Conservation (phyloP, 208 protist genomes). For the Acanthamoeba lugdunensis region DNA sequence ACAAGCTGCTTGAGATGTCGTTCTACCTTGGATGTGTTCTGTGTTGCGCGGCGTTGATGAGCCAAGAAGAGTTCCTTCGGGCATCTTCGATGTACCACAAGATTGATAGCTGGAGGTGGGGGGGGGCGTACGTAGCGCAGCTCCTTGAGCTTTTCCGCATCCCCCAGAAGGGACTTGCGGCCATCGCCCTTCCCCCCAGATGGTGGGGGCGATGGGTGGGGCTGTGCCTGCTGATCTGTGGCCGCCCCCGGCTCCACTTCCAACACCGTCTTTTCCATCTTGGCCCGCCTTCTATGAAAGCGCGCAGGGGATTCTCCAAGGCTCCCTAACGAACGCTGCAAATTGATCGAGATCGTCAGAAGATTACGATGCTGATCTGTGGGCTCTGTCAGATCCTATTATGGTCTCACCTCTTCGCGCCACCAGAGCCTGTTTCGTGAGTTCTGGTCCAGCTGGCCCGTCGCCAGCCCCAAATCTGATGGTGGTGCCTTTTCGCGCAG, state of each 20-base stretch:
- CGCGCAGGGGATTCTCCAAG: too few species aligned
- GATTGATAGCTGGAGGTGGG: background rate
- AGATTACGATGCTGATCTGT: too few species aligned
- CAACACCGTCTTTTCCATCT: background rate
- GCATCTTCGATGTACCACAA: background rate
- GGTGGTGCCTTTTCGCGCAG: too few species aligned
- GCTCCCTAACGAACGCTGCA: too few species aligned
- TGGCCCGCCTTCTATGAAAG: too few species aligned
- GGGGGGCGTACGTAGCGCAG: slow-evolving; percentile 34
- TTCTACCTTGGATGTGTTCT: slow-evolving; percentile 57
- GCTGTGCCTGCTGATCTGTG: background rate
- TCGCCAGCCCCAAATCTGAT: too few species aligned
- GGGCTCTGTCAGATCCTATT: too few species aligned
- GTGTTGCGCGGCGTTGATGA: background rate
- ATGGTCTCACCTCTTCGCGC: too few species aligned
- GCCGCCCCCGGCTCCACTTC: too few species aligned
- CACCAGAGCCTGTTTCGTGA: too few species aligned
- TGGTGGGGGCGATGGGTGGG: background rate
- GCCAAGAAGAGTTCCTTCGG: background rate
- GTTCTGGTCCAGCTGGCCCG: too few species aligned
- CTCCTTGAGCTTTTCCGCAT: slow-evolving; percentile 34
- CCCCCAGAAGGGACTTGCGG: background rate
- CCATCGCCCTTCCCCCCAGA: background rate
- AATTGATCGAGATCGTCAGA: too few species aligned
- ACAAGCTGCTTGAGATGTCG: slow-evolving; percentile 56